Evolutionary conservation across 78 protist genomes (phyloP).

Genomic region (Pelomyxa schiedti): DNA sequence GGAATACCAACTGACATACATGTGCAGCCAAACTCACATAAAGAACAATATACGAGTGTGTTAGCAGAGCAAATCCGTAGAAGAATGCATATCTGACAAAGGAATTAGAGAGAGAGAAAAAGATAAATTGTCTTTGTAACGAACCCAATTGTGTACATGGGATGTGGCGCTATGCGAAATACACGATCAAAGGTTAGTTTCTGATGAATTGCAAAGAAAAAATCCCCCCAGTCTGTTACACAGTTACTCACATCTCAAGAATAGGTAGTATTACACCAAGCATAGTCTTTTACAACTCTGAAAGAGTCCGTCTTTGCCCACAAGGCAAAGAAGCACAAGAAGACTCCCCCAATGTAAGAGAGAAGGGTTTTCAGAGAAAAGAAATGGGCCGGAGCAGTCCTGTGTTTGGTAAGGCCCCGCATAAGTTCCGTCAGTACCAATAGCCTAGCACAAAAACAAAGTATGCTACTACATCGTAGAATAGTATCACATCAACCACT

Average conservation of each 20-base stretch:
- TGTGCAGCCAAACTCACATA: slow-evolving; percentile 62
- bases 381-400: not conserved
- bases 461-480: slow-evolving; percentile 47
- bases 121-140: too few species aligned
- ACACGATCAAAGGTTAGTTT: slow-evolving; percentile 68
- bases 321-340: slow-evolving; percentile 27
- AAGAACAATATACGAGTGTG: slow-evolving; percentile 65
- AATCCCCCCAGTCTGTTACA: slow-evolving; percentile 73
- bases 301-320: slow-evolving; percentile 80
- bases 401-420: too few species aligned
- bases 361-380: slow-evolving; percentile 20
- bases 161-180: slow-evolving; percentile 78
- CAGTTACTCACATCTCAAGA: too few species aligned
- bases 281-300: slow-evolving; percentile 75
- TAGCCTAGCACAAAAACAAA: not conserved
- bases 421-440: too few species aligned
- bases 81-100: slow-evolving; percentile 50
- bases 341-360: slow-evolving; percentile 42
- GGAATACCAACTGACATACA: slow-evolving; percentile 60
- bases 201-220: slow-evolving; percentile 68
- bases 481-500: slow-evolving; percentile 63
- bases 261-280: too few species aligned
- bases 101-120: too few species aligned
- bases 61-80: slow-evolving; percentile 60
- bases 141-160: slow-evolving; percentile 85